Conservation (phyloP, 2,329 filamentous ascomycete genomes). For the Chrysosporium queenslandicum region DNA sequence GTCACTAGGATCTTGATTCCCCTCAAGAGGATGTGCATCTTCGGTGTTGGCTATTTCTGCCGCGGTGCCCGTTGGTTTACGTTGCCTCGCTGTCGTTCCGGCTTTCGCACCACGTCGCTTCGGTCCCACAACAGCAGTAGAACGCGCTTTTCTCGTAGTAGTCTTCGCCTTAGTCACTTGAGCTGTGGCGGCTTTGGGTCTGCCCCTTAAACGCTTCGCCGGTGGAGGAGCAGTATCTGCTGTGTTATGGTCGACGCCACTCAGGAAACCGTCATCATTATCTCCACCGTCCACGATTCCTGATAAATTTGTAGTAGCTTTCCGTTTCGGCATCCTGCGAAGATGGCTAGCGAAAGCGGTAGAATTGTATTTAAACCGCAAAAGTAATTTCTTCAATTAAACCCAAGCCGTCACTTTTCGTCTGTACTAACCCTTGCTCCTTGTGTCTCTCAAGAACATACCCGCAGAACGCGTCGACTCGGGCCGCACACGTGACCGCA, state of each 20-base stretch:
- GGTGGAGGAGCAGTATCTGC: constrained; percentile 28
- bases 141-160: constrained; percentile 25
- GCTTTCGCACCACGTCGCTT: constrained; percentile 22
- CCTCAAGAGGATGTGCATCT: constrained; percentile 16
- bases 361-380: no score
- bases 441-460: no score
- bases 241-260: constrained; percentile 25
- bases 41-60: constrained; percentile 8
- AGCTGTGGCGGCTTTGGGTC: constrained; percentile 34
- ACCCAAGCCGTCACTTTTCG: no score
- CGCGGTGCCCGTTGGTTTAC: constrained; percentile 21
- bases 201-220: constrained; percentile 30
- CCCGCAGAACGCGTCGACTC: no score
- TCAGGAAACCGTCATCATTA: constrained; percentile 27
- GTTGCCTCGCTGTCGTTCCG: constrained; percentile 17
- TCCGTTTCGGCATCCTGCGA: constrained; percentile 39
- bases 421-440: no score
- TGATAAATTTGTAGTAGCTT: constrained; percentile 36
- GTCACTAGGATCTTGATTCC: constrained; percentile 20
- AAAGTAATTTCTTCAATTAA: no score
- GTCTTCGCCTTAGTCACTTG: constrained; percentile 35
- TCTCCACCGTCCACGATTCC: constrained; percentile 41
- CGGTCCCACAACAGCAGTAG: constrained; percentile 18
- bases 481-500: neutral
- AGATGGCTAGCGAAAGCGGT: no score